Base-by-base conservation (phyloP, 2,329 filamentous ascomycete species). In the Apiospora malaysiana region DNA sequence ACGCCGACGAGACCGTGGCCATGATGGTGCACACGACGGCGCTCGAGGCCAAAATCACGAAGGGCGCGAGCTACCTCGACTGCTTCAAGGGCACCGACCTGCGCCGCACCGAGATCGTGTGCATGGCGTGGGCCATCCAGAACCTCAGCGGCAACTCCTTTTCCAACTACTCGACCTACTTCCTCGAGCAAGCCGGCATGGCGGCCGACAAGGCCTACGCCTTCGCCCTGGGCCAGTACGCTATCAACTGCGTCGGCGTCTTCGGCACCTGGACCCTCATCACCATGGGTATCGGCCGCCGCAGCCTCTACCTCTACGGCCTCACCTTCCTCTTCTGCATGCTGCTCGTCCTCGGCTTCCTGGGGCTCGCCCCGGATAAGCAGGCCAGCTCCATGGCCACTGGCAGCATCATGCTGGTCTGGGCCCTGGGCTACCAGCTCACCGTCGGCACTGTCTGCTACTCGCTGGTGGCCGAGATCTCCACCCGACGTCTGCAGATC, bases 21-120 rank as follows among this genome's bases (percentile, higher is more conserved):
- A 97, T 97, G 93, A 97, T 97, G 93, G 90, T 94, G 1, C 93
- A 97, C 78, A 97, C 94, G 0, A 95, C 93, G 0, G 92, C 92
- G 0, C 84, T 97, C 14, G 94, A 97, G 79, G 87, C 93, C 78
- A 87, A 88, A 81, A 92, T 94, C 69, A 94, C 93, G 4, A 83
- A 84, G 8, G 94, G 94, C 42, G 89, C 93, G 7, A 90, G 86
- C 69, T 97, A 96, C 80, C 82, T 88, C 76, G 94, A 97, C 80
- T 97, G 94, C 83, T 97, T 97, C 87, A 91, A 87, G 79, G 94
- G 94, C 14, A 88, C 89, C 16, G 91, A 97, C 78, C 84, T 91
- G 66, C 91, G 94, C 71, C 89, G 94, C 37, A 97, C 94, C 1
- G 94, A 93, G 82, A 88, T 91, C 74, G 88, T 90, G 4, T 90